A percentile compares a stretch with the other conserved stretches of the same genome.
Evolutionary conservation across 2,329 filamentous ascomycete genomes (phyloP).

Genomic region (Neurospora crassa): DNA sequence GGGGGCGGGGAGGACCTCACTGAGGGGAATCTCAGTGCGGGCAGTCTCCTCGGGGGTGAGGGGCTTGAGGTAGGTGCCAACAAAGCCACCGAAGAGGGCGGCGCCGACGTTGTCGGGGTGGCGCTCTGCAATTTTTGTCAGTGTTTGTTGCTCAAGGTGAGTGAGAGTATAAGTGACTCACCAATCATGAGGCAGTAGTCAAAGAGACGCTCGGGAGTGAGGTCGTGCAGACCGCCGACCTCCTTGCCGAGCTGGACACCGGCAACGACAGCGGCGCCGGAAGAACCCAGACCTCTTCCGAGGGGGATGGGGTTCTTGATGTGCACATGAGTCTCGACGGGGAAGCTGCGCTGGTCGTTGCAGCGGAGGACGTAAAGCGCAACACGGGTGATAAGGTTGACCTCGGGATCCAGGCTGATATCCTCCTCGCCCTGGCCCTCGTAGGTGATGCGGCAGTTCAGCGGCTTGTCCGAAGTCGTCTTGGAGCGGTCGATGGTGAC

Average conservation of each 20-base stretch:
- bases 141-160: background rate
- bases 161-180: conserved; percentile 25
- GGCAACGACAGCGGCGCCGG: conserved; percentile 88
- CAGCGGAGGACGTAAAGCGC: conserved; percentile 92
- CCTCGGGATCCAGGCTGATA: conserved; percentile 74
- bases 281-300: conserved; percentile 87
- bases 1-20: conserved; percentile 82
- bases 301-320: conserved; percentile 94
- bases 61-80: conserved; percentile 93
- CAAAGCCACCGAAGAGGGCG: conserved; percentile 90
- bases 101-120: conserved; percentile 94
- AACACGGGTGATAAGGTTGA: conserved; percentile 88
- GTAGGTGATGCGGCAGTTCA: conserved; percentile 88
- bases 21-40: conserved; percentile 85
- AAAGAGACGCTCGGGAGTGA: conserved; percentile 74
- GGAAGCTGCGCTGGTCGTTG: conserved; percentile 78
- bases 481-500: conserved; percentile 62
- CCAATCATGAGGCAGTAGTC: conserved; percentile 98
- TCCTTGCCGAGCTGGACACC: conserved; percentile 90
- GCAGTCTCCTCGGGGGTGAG: conserved; percentile 81
- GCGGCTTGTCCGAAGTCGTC: conserved; percentile 45
- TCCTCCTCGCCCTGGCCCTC: conserved; percentile 71
- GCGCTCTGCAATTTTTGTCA: conserved; percentile 45
- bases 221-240: conserved; percentile 63
- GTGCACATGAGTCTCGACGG: conserved; percentile 78